These are phyloP conservation scores for Hymenoscyphus occultus DNA, from an alignment of 2,329 filamentous ascomycete genomes.

Conservation along the genomic window DNA sequence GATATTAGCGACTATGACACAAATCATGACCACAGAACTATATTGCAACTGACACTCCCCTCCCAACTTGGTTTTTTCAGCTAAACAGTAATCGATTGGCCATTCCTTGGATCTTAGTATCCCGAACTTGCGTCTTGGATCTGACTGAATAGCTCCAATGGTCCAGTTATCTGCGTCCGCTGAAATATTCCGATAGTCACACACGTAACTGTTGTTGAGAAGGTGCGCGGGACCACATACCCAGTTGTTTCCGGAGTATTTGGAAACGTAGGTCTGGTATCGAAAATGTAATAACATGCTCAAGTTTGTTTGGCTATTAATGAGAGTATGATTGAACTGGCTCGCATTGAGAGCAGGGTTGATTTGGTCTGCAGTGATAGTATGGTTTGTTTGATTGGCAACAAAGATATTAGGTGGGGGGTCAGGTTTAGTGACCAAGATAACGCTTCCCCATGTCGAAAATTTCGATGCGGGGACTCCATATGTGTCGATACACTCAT, in stretches of 20 bases:
- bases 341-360: too few species aligned
- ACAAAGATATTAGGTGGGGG: neutral
- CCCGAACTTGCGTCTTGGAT: too few species aligned
- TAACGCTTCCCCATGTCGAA: slow-evolving; percentile 19
- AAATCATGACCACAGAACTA: slow-evolving; percentile 24
- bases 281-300: neutral
- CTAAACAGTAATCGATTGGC: slow-evolving; percentile 27
- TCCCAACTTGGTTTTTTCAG: slow-evolving; percentile 8
- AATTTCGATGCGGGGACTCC: slow-evolving; percentile 16
- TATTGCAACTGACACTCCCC: slow-evolving; percentile 25
- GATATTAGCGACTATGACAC: slow-evolving; percentile 18
- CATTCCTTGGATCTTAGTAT: slow-evolving; percentile 15
- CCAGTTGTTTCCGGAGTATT: too few species aligned
- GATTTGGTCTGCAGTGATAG: too few species aligned
- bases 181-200: neutral
- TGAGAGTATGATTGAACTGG: too few species aligned
- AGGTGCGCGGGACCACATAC: too few species aligned
- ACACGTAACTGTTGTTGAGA: neutral
- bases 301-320: neutral
- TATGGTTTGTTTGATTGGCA: neutral
- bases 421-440: slow-evolving; percentile 21
- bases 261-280: neutral
- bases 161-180: slow-evolving; percentile 21
- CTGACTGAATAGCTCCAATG: neutral
- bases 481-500: slow-evolving; percentile 25